Conservation (phyloP, 2,329 filamentous ascomycete species). For the Golovinomyces cichoracearum region DNA sequence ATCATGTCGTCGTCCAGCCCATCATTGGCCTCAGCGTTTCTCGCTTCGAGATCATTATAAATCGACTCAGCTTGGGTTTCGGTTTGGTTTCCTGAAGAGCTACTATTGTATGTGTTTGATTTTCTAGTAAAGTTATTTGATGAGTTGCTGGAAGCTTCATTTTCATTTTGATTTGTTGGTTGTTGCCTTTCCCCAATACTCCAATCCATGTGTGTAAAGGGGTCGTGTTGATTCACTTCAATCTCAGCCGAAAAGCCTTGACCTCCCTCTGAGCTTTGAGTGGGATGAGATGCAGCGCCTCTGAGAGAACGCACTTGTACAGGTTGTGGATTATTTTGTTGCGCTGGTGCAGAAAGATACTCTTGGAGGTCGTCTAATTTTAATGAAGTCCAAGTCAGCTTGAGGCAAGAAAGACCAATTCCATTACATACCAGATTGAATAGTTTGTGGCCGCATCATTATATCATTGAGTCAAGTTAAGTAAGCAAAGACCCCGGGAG, state of each 20-base stretch:
- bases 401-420: no score
- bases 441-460: no score
- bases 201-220: constrained; percentile 31
- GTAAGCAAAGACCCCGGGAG: no score
- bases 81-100: constrained; percentile 34
- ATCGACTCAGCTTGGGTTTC: constrained; percentile 23
- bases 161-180: constrained; percentile 18
- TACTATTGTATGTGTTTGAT: constrained; percentile 25
- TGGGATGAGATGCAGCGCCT: constrained; percentile 25
- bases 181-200: constrained; percentile 15
- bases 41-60: constrained; percentile 34
- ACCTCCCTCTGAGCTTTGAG: constrained; percentile 67
- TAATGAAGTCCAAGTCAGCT: no score
- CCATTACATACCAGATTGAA: no score
- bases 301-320: constrained; percentile 24
- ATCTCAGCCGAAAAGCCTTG: constrained; percentile 55
- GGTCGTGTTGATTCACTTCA: constrained; percentile 42
- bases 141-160: constrained; percentile 18
- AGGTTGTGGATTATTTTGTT: constrained; percentile 44
- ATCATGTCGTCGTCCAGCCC: constrained; percentile 71
- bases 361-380: constrained; percentile 47
- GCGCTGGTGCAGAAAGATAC: constrained; percentile 50
- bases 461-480: no score
- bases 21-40: constrained; percentile 44
- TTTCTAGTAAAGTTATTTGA: constrained; percentile 17